Conservation (phyloP, 73 alveolate species). For the Tetrahymena malaccensis region DNA sequence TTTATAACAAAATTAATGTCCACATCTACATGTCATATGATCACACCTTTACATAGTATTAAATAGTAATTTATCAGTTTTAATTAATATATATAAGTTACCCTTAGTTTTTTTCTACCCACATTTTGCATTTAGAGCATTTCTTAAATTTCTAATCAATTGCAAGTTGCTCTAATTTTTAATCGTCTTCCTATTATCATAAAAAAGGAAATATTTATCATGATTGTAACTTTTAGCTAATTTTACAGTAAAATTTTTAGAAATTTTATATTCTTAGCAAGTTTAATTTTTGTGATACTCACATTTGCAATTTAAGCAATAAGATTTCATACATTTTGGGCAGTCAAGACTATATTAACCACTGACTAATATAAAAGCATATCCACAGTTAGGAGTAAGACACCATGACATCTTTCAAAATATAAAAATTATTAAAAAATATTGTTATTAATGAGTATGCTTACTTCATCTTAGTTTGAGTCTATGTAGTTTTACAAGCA, state of each 20-base stretch:
- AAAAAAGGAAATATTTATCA: too few species aligned
- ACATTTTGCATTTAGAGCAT: slow-evolving; percentile 65
- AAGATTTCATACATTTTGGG: slow-evolving; percentile 47
- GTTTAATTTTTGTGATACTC: slow-evolving; percentile 51
- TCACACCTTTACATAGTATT: slow-evolving; percentile 52
- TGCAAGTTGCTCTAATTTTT: slow-evolving; percentile 30
- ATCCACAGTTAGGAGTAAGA: not conserved
- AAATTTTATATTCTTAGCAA: slow-evolving; percentile 50
- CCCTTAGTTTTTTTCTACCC: slow-evolving; percentile 58
- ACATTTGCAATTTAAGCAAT: slow-evolving; percentile 54
- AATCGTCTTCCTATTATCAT: not conserved
- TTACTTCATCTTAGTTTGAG: not conserved
- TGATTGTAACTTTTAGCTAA: slow-evolving; percentile 27
- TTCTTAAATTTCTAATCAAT: slow-evolving; percentile 52
- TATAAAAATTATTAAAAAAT: too few species aligned
- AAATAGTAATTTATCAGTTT: too few species aligned
- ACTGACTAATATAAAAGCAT: not conserved
- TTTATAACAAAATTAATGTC: slow-evolving; percentile 60
- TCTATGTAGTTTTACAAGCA: not conserved
- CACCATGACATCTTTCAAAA: not conserved
- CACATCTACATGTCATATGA: slow-evolving; percentile 80
- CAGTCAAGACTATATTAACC: not conserved
- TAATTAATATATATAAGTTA: too few species aligned
- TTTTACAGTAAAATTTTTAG: slow-evolving; percentile 26
- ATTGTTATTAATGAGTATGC: not conserved